Evolutionary conservation across 345 rosid species (phyloP), one percentile per base, ranked within the genome.

Genomic region (Abelmoschus esculentus): DNA sequence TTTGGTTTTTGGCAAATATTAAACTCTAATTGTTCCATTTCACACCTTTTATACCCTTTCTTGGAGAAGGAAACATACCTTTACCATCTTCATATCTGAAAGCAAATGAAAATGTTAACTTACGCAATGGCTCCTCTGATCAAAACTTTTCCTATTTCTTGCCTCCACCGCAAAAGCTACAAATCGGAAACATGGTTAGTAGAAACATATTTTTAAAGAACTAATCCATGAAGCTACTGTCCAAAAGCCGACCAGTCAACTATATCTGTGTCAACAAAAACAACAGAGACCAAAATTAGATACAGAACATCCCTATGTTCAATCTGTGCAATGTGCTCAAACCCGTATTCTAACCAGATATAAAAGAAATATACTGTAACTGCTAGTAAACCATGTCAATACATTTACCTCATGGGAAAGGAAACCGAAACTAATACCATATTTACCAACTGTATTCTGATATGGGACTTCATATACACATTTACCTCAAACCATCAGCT

Each of bases 181-280:
- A 75, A 75, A 62, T 53, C 29, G 36, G 36, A 62, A 74, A 62
- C 54, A 70, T 31, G 78, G 73, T 75, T 70, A 75, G 81, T 72
- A 75, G 70, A 63, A 62, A 79, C 19, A 77, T 70, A 54, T 19
- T 69, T 70, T 22, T 8, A 19, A 19, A 55, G 34, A 64, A 56
- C 18, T 49, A 49, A 49, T 49, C 80, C 80, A 70, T 5, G 62
- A 79, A 75, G 74, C 75, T 67, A 75, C 74, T 72, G 61, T 75
- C 71, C 61, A 73, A 75, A 70, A 67, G 74, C 74, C 19, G 34
- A 71, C 58, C 76, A 63, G 9, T 77, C 78, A 61, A 72, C 77
- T 66, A 76, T 40, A 82, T 79, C 79, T 79, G 83, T 82, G 69
- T 75, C 78, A 73, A 75, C 70, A 76, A 81, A 76, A 74, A 67